Percentiles rank a stretch among this genome's conserved stretches.
Evolutionary conservation across 2,329 filamentous ascomycete species (phyloP).

Genomic region (Malbranchea cinnamomea): DNA sequence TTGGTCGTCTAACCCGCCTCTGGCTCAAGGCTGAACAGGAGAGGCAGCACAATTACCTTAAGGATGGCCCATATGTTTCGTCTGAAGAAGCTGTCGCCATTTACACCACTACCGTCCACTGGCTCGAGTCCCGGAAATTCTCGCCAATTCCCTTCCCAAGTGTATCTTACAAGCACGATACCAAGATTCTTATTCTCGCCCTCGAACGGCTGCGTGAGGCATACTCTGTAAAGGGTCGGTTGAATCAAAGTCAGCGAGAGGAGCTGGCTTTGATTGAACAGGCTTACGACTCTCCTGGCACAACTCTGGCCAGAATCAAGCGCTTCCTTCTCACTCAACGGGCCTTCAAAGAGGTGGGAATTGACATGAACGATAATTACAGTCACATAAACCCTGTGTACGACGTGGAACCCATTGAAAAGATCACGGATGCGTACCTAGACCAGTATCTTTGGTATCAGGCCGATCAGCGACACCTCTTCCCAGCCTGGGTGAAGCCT

Average conservation of each 20-base stretch:
- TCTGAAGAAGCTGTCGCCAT: slow-evolving; percentile 98
- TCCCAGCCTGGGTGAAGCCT: slow-evolving; percentile 98
- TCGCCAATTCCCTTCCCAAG: slow-evolving; percentile 97
- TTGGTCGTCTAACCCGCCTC: slow-evolving; percentile 81
- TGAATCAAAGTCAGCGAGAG: slow-evolving; percentile 96
- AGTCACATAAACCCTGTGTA: slow-evolving; percentile 98
- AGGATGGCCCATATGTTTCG: slow-evolving; percentile 95
- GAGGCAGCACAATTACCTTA: slow-evolving; percentile 98
- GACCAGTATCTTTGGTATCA: slow-evolving; percentile 99
- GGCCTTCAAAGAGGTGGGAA: slow-evolving; percentile 98
- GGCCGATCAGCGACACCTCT: slow-evolving; percentile 89
- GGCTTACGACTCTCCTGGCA: slow-evolving; percentile 94
- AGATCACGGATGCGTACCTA: slow-evolving; percentile 96
- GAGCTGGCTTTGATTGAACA: slow-evolving; percentile 95
- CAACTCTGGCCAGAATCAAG: slow-evolving; percentile 90
- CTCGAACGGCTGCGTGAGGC: slow-evolving; percentile 85
- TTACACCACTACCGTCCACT: slow-evolving; percentile 96
- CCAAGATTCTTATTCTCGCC: slow-evolving; percentile 92
- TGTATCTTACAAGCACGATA: slow-evolving; percentile 98
- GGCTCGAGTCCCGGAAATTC: slow-evolving; percentile 96
- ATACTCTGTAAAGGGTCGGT: slow-evolving; percentile 90
- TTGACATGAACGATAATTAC: slow-evolving; percentile 99
- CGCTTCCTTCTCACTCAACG: slow-evolving; percentile 91
- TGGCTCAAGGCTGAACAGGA: slow-evolving; percentile 99
- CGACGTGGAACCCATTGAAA: slow-evolving; percentile 97